Evolutionary conservation across 176 grass and related monocot genomes (phyloP).

Genomic region (Avena insularis): DNA sequence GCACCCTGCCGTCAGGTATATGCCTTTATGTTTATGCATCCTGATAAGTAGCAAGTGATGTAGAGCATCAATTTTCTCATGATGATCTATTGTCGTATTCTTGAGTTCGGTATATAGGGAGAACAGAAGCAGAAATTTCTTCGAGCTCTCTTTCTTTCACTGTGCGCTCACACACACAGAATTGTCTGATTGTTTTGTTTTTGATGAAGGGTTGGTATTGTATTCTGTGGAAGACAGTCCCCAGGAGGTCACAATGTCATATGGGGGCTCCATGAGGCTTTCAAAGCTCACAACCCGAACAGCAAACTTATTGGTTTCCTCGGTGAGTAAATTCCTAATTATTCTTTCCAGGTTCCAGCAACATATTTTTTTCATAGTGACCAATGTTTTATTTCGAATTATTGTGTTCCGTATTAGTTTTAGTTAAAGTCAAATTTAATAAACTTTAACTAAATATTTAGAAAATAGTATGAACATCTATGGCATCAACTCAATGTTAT

Average conservation of each 20-base stretch:
- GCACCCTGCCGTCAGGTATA: conserved; percentile 71
- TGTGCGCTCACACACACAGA: background rate
- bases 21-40: background rate
- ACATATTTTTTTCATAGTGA: conserved; percentile 1
- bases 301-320: conserved; percentile 95
- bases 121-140: background rate
- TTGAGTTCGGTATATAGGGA: background rate
- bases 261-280: conserved; percentile 89
- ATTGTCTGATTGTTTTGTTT: conserved; percentile 24
- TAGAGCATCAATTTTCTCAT: background rate
- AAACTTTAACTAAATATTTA: too few relatives aligned
- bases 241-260: conserved; percentile 97
- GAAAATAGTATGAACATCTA: too few relatives aligned
- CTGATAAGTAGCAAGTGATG: background rate
- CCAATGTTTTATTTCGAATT: conserved; percentile 5
- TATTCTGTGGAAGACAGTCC: conserved; percentile 97
- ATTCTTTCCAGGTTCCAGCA: background rate
- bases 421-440: too few relatives aligned
- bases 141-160: background rate
- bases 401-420: background rate
- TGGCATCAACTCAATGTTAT: too few relatives aligned
- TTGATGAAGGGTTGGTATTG: conserved; percentile 80
- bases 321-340: conserved; percentile 54
- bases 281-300: conserved; percentile 87
- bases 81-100: background rate